A percentile compares a stretch with the other conserved stretches of the same genome.
phyloP scores from a whole-genome alignment of 2,329 filamentous ascomycete genomes.

The Dryadomyces quercivorus region DNA sequence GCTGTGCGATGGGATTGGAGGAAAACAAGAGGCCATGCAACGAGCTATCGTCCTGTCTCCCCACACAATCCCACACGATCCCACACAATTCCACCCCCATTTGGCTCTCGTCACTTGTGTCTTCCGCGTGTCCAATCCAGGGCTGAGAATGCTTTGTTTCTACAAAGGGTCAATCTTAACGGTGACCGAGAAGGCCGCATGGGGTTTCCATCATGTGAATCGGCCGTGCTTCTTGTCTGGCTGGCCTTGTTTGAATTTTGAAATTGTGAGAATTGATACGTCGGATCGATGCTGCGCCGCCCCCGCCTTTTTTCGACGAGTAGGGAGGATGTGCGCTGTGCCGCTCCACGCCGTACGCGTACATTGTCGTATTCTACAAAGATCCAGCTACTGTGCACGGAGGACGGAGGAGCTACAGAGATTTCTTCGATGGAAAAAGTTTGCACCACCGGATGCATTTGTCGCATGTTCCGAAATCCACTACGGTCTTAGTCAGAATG shows the following conservation, averaged over 20 bases:
- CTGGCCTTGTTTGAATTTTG: neutral
- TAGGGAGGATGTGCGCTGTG: neutral
- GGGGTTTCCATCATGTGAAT: slow-evolving; percentile 15
- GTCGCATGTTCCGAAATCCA: neutral
- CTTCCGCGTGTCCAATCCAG: neutral
- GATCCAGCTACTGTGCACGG: neutral
- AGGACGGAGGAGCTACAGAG: neutral
- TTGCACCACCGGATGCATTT: neutral
- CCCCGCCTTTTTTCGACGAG: neutral
- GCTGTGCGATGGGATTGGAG: too few relatives aligned
- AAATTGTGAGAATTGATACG: neutral
- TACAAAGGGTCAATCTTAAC: neutral
- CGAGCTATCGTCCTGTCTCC: neutral
- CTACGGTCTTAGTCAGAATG: neutral
- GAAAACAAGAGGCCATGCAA: too few relatives aligned
- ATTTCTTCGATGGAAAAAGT: neutral
- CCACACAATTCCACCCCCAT: neutral
- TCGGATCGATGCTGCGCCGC: neutral
- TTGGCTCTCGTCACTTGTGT: neutral
- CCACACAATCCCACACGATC: neutral
- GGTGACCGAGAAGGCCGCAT: slow-evolving; percentile 11
- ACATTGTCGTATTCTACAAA: neutral
- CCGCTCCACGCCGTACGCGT: neutral
- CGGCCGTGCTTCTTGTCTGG: neutral
- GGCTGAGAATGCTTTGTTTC: neutral